Percentiles rank a stretch among this genome's conserved stretches.
Conservation (phyloP, 768 basidiomycete species). For the Dacryopinax spathularia region DNA sequence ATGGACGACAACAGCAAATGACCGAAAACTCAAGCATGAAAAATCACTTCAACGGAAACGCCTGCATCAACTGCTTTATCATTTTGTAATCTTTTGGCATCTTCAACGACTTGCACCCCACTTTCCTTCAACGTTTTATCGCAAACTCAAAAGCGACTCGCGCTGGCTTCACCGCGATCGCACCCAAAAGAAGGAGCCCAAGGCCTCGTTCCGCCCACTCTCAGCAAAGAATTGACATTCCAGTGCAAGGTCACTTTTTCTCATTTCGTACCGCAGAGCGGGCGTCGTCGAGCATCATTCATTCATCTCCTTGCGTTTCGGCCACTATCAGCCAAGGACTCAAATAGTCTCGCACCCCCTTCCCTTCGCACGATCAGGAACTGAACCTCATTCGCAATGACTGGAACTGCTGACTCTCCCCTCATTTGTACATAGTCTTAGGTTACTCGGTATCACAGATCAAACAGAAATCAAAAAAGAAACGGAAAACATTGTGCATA, state of each 20-base stretch:
- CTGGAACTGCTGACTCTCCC: background rate
- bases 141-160: background rate
- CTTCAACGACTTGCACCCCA: constrained; percentile 5
- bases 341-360: background rate
- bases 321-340: constrained; percentile 1
- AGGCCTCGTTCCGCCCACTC: background rate
- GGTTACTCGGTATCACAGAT: background rate
- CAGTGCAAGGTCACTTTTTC: background rate
- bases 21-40: constrained; percentile 2
- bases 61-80: constrained; percentile 1
- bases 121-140: background rate
- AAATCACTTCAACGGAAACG: background rate
- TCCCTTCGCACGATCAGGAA: background rate
- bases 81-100: constrained; percentile 3
- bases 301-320: background rate
- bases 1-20: constrained; percentile 1
- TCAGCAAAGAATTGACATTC: background rate
- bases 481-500: background rate
- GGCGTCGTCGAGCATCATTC: background rate
- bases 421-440: background rate
- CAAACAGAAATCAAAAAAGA: background rate
- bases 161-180: background rate
- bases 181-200: constrained; percentile 2
- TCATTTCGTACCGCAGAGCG: background rate
- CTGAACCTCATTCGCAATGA: background rate